These are phyloP conservation scores for Tricholoma saponaceum DNA, from an alignment of 768 basidiomycete species.

Conservation along the genomic window DNA sequence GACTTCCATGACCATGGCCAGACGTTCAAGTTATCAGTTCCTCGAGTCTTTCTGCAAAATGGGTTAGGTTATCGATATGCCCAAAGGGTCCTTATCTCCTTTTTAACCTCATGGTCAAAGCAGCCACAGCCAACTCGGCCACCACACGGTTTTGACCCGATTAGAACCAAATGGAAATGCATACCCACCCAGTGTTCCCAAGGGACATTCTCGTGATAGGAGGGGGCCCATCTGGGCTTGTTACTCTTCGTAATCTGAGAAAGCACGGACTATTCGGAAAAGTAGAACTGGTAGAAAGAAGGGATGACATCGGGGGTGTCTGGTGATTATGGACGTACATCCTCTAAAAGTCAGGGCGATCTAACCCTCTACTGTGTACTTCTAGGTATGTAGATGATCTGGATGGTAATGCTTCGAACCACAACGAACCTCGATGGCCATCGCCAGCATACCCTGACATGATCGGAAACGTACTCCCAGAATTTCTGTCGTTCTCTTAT, in stretches of 20 bases:
- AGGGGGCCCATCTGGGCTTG: constrained; percentile 44
- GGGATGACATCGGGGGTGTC: constrained; percentile 46
- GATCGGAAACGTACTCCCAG: constrained; percentile 48
- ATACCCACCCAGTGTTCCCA: constrained; percentile 10
- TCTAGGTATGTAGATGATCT: constrained; percentile 30
- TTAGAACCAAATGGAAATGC: neutral
- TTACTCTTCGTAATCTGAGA: constrained; percentile 44
- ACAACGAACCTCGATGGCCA: constrained; percentile 31
- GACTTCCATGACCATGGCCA: too few species aligned
- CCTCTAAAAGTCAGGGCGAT: neutral
- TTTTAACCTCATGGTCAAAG: too few species aligned
- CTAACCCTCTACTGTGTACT: neutral
- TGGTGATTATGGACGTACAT: constrained; percentile 29
- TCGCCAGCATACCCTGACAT: constrained; percentile 45
- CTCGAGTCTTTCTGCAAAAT: too few species aligned
- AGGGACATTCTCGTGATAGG: constrained; percentile 40
- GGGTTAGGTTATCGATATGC: too few species aligned
- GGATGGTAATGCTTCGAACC: neutral
- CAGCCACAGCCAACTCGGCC: too few species aligned
- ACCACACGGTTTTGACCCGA: too few species aligned
- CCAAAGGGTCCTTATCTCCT: too few species aligned
- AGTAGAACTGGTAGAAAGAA: constrained; percentile 43
- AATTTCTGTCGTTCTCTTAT: constrained; percentile 35
- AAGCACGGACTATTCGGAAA: constrained; percentile 35
- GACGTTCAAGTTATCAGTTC: too few species aligned